phyloP scores from a whole-genome alignment of 371 early-diverging fungal genomes.

The Mortierella sp. region DNA sequence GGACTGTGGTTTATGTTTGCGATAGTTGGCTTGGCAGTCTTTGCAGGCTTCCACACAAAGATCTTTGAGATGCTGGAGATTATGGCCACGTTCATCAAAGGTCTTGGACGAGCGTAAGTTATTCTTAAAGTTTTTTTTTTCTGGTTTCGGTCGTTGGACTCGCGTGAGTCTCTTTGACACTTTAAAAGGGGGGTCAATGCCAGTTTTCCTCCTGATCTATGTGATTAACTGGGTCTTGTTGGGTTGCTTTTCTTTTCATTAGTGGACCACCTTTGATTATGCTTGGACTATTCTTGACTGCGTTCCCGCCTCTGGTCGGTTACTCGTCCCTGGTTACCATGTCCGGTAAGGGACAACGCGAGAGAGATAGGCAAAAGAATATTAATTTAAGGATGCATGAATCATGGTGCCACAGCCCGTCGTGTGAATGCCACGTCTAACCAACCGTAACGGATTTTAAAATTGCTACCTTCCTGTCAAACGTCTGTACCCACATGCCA shows the following conservation, averaged over 20 bases:
- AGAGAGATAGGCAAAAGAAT: no score
- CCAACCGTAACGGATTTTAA: no score
- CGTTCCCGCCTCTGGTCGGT: slow-evolving; percentile 77
- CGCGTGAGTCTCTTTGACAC: no score
- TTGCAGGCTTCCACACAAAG: slow-evolving; percentile 32
- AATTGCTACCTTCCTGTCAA: background rate
- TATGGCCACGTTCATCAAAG: slow-evolving; percentile 35
- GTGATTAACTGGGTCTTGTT: background rate
- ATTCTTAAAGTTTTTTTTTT: no score
- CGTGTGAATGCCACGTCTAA: no score
- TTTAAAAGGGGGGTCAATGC: no score
- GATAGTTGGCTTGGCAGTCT: slow-evolving; percentile 11
- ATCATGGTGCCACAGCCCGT: no score
- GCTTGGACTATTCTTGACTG: slow-evolving; percentile 61
- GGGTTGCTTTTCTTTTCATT: background rate
- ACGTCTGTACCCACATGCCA: background rate
- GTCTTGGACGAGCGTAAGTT: slow-evolving; percentile 46
- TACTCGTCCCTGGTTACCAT: slow-evolving; percentile 72
- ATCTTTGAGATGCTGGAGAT: slow-evolving; percentile 39
- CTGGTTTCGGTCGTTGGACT: no score
- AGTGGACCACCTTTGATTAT: slow-evolving; percentile 50
- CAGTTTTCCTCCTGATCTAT: no score
- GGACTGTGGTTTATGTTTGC: slow-evolving; percentile 36
- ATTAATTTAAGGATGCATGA: no score
- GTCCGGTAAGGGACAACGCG: slow-evolving; percentile 57